phyloP scores from a whole-genome alignment of 179 eudicot genomes.

The Beta lomatogona region DNA sequence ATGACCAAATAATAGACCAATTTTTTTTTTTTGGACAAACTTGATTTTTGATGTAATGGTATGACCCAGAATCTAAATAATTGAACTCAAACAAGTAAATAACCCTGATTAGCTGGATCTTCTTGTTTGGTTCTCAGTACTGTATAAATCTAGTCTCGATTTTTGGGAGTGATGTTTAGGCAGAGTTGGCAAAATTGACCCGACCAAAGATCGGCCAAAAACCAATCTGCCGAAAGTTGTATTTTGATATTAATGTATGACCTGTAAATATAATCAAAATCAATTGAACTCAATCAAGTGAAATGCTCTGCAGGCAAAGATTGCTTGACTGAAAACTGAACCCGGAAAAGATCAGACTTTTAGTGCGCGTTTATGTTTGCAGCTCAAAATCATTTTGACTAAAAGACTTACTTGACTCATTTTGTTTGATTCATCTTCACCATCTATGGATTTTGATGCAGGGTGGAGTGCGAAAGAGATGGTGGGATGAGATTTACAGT shows the following conservation, averaged over 20 bases:
- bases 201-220: not conserved
- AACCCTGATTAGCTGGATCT: not conserved
- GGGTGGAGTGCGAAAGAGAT: slow-evolving; percentile 58
- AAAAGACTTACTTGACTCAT: not conserved
- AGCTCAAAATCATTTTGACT: not conserved
- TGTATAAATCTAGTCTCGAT: not conserved
- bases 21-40: no score
- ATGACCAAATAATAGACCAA: no score
- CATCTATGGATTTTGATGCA: slow-evolving; percentile 25
- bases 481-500: slow-evolving; percentile 64
- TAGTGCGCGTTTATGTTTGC: not conserved
- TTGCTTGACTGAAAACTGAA: not conserved
- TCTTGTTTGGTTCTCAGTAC: not conserved
- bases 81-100: no score
- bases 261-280: not conserved
- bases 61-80: no score
- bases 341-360: not conserved
- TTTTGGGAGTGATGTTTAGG: not conserved
- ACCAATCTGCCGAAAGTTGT: not conserved
- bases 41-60: no score
- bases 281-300: not conserved
- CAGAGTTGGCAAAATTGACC: not conserved
- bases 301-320: not conserved
- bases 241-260: not conserved
- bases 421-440: not conserved